Evolutionary conservation across 2,329 filamentous ascomycete genomes (phyloP), one percentile per base, ranked within the genome.

Genomic region (Fusarium continuum): DNA sequence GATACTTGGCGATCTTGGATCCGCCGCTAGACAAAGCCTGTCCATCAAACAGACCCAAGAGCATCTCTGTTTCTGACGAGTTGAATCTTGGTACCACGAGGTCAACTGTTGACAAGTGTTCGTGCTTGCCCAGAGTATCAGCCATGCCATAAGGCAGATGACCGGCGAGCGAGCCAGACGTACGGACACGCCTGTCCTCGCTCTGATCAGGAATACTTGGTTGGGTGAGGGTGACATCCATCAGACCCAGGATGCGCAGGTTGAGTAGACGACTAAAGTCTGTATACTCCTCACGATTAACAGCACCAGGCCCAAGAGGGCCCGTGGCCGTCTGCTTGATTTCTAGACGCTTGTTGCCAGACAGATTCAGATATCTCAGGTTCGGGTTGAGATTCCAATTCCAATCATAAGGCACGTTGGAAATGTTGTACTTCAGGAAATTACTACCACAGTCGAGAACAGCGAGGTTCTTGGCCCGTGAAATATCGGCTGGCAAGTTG

Each of bases 351-450:
- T 97, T 97, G 79, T 99, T 99, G 46, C 95, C 95, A 1, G 94
- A 98, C 72, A 99, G 83, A 72, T 98, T 99, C 62, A 99, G 88
- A 73, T 96, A 99, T 63, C 93, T 91, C 65, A 99, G 80, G 70
- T 97, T 96, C 43, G 91, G 92, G 72, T 99, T 99, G 83, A 95
- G 91, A 73, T 98, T 98, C 95, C 95, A 99, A 72, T 99, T 99
- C 95, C 95, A 99, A 74, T 99, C 95, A 74, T 99, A 99, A 0
- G 94, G 95, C 83, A 96, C 97, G 72, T 99, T 99, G 25, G 93
- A 95, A 41, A 99, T 96, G 74, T 99, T 99, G 84, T 99, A 99
- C 77, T 98, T 99, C 54, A 99, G 82, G 19, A 87, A 88, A 73
- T 99, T 99, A 82, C 91, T 97, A 59, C 93, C 94, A 62, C 96